A percentile compares a stretch with the other conserved stretches of the same genome.
These are phyloP conservation scores for Solanum bukasovii DNA, from an alignment of 257 asterid species.

Conservation along the genomic window DNA sequence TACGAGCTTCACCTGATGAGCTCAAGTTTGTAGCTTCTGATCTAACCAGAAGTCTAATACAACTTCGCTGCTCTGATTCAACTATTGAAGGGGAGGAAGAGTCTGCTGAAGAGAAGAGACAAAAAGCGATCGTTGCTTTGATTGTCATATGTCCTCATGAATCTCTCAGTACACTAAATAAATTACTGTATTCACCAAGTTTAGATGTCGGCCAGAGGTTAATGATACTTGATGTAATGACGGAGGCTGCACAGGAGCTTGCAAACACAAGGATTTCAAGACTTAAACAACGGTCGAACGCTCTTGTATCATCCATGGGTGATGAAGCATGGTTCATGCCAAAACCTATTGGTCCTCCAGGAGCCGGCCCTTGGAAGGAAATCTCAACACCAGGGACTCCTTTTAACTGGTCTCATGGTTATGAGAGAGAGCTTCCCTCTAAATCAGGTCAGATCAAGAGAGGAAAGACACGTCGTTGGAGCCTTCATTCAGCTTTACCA, in stretches of 20 bases:
- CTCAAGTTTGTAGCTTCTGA: conserved; percentile 71
- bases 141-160: conserved; percentile 63
- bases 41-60: conserved; percentile 59
- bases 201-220: conserved; percentile 85
- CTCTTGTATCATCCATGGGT: conserved; percentile 46
- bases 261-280: conserved; percentile 41
- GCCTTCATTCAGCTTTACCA: conserved; percentile 27
- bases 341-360: conserved; percentile 53
- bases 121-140: conserved; percentile 69
- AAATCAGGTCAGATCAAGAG: conserved; percentile 42
- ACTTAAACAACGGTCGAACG: conserved; percentile 19
- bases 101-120: conserved; percentile 80
- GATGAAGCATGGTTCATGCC: conserved; percentile 84
- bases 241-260: conserved; percentile 88
- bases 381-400: conserved; percentile 56
- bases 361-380: conserved; percentile 82
- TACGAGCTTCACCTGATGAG: conserved; percentile 94
- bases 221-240: conserved; percentile 86
- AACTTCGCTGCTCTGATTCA: conserved; percentile 73
- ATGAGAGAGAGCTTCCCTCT: conserved; percentile 78
- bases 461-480: conserved; percentile 80
- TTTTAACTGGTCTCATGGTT: conserved; percentile 76
- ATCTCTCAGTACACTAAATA: conserved; percentile 63
- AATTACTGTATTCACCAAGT: conserved; percentile 70
- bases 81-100: conserved; percentile 84